These are phyloP conservation scores for Hyparrhenia diplandra DNA, from an alignment of 176 grass and related monocot species.

Conservation along the genomic window DNA sequence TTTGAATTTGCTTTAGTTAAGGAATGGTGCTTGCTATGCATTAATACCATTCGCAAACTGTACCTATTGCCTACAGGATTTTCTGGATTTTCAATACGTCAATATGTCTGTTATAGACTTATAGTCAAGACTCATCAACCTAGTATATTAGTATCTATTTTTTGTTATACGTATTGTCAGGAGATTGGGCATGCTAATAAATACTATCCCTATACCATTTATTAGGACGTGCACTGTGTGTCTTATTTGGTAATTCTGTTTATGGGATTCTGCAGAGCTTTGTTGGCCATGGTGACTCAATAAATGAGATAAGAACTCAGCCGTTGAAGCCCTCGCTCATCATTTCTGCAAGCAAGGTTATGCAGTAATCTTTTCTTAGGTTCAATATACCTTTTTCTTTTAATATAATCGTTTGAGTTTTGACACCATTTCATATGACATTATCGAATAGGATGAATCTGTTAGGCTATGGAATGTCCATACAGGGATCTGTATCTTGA, in stretches of 20 bases:
- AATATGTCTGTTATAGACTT: neutral
- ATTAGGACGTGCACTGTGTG: neutral
- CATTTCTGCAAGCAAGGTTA: constrained; percentile 96
- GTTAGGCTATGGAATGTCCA: constrained; percentile 97
- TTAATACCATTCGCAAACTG: neutral
- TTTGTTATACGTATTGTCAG: neutral
- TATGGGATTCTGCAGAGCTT: constrained; percentile 59
- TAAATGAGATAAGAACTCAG: constrained; percentile 96
- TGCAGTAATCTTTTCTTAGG: neutral
- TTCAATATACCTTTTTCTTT: neutral
- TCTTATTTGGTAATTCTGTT: constrained; percentile 15
- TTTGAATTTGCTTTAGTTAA: neutral
- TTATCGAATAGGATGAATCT: constrained; percentile 75
- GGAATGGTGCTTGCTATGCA: neutral
- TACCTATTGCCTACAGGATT: constrained; percentile 7
- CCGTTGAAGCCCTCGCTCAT: constrained; percentile 86
- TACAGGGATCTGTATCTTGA: constrained; percentile 90
- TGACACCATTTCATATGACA: constrained; percentile 20
- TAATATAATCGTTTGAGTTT: constrained; percentile 21
- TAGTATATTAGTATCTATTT: neutral
- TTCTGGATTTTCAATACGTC: constrained; percentile 3
- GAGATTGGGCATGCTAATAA: neutral
- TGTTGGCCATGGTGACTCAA: constrained; percentile 90
- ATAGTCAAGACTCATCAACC: neutral
- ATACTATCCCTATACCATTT: constrained; percentile 5